A percentile compares a stretch with the other conserved stretches of the same genome.
Evolutionary conservation across 192 early-diverging fungal species (phyloP).

Genomic region (Geranomyces variabilis): DNA sequence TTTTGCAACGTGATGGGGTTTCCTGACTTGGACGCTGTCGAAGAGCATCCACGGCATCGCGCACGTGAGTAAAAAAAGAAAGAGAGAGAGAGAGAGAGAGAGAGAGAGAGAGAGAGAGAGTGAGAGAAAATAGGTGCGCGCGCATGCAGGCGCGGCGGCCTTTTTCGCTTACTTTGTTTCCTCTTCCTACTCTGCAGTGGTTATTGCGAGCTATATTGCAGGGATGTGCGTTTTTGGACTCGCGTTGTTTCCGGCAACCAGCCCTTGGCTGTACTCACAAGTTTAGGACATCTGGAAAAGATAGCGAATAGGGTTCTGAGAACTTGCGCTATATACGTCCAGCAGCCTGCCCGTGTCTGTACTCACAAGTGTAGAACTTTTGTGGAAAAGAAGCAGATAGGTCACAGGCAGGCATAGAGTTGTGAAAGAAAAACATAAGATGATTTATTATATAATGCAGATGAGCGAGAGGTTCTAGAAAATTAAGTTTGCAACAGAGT

Average conservation of each 20-base stretch:
- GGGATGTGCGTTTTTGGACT: constrained; percentile 3
- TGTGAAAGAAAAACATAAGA: too few species aligned
- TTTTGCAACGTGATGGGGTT: constrained; percentile 82
- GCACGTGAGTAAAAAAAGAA: too few species aligned
- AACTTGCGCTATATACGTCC: too few species aligned
- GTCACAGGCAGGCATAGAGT: too few species aligned
- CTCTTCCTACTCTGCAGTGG: not conserved
- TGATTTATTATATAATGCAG: too few species aligned
- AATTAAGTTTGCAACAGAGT: too few species aligned
- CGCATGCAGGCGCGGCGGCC: too few species aligned
- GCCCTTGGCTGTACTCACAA: constrained; percentile 6
- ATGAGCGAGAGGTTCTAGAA: too few species aligned
- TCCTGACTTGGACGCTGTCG: constrained; percentile 57
- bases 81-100: not conserved
- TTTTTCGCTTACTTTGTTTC: not conserved
- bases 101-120: not conserved
- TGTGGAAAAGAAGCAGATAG: too few species aligned
- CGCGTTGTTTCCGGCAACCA: constrained; percentile 17
- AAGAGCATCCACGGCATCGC: constrained; percentile 8
- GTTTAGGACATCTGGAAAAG: too few species aligned
- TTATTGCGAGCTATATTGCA: not conserved
- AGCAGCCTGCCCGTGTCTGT: constrained; percentile 9
- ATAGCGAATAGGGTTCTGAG: too few species aligned
- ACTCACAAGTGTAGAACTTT: too few species aligned
- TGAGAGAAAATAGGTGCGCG: not conserved